These are phyloP conservation scores for Trichomonas vaginalis DNA, from an alignment of 208 protist species.

Conservation along the genomic window DNA sequence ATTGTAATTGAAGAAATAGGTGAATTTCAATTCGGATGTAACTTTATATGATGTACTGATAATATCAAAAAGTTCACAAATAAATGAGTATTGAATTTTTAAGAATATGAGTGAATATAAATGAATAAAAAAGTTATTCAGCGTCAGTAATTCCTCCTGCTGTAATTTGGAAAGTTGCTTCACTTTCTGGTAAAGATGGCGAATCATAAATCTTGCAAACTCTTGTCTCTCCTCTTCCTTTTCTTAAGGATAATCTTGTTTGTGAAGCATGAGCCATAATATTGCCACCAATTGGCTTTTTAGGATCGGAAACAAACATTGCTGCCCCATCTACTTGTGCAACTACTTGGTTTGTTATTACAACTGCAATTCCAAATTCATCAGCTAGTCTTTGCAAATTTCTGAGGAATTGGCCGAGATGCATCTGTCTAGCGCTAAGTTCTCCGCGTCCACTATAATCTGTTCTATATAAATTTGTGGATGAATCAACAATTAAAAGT, in stretches of 20 bases:
- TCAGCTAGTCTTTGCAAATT: constrained; percentile 82
- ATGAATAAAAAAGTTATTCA: background rate
- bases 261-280: constrained; percentile 99
- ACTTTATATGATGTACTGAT: too few relatives aligned
- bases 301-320: constrained; percentile 84
- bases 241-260: constrained; percentile 84
- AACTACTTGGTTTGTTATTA: constrained; percentile 86
- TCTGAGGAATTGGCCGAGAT: constrained; percentile 92
- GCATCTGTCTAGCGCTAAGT: constrained; percentile 85
- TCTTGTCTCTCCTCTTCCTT: constrained; percentile 90
- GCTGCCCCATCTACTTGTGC: background rate
- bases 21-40: too few relatives aligned
- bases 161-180: constrained; percentile 32
- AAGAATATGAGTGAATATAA: background rate
- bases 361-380: constrained; percentile 92
- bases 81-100: too few relatives aligned
- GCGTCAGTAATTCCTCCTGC: constrained; percentile 29
- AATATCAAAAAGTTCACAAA: too few relatives aligned
- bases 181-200: constrained; percentile 84
- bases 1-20: too few relatives aligned
- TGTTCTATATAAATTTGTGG: constrained; percentile 80
- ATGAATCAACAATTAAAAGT: constrained; percentile 91
- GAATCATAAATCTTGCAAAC: constrained; percentile 99
- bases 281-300: constrained; percentile 98
- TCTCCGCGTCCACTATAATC: constrained; percentile 95